Evolutionary conservation across 352 stramenopile species (phyloP), one percentile per base, ranked within the genome.

Genomic region (Achlya hypogyna): DNA sequence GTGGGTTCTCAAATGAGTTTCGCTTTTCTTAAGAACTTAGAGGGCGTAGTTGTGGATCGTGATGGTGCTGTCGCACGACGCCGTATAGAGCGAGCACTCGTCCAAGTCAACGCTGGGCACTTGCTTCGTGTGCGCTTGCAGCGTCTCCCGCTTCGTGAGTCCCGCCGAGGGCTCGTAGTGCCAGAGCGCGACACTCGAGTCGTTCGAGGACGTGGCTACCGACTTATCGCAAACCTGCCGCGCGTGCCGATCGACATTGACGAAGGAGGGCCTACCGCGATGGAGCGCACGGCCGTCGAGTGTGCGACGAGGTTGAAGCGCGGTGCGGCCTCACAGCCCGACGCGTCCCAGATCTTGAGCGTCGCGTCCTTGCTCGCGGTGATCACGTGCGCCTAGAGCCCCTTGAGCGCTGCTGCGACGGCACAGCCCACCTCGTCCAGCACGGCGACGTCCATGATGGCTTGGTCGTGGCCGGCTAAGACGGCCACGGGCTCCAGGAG

Each of bases 391-490:
- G 5, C 29, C 54, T 64, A 62, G 53, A 45, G 34, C 28, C 32
- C 29, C 1, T 9, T 10, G 49, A 22, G 12, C 8, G 5, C 34
- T 62, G 23, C 4, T 28, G 95, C 98, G 12, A 87, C 92, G 29
- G 98, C 63, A 62, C 95, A 96, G 34, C 69, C 74, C 8, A 82
- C 78, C 51, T 95, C 85, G 8, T 78, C 75, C 14, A 82, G 96
- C 93, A 93, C 98, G 20, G 86, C 78, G 12, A 97, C 84, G 62
- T 96, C 91, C 49, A 96, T 98, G 20, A 99, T 87, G 27, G 95
- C 96, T 51, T 96, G 80, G 51, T 90, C 78, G 74, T 98, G 95
- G 20, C 93, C 93, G 45, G 79, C 79, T 3, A 96, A 67, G 35
- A 76, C 75, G 29, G 54, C 34, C 22, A 64, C 22, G 22, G 54